These are phyloP conservation scores for Pachyrhizus erosus DNA, from an alignment of 306 rosid species.

Conservation along the genomic window DNA sequence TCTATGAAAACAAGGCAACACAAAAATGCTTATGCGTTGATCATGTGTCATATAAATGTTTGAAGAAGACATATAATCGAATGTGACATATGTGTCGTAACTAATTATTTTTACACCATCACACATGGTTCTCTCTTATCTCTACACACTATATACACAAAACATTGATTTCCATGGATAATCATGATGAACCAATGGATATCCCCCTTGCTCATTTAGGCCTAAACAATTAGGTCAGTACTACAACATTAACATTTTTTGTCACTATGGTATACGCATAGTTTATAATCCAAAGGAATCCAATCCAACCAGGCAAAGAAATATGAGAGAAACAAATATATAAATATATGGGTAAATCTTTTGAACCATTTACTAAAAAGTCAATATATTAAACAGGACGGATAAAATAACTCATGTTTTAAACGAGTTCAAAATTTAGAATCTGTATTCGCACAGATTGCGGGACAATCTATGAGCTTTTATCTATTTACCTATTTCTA, in stretches of 20 bases:
- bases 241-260: not conserved
- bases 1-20: not conserved
- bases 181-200: slow-evolving; percentile 6
- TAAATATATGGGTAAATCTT: too few relatives aligned
- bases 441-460: too few relatives aligned
- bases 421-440: too few relatives aligned
- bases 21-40: not conserved
- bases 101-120: not conserved
- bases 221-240: not conserved
- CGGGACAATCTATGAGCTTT: too few relatives aligned
- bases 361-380: too few relatives aligned
- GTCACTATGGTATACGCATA: not conserved
- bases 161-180: not conserved
- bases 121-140: slow-evolving; percentile 12
- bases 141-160: not conserved
- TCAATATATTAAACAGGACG: too few relatives aligned
- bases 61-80: slow-evolving; percentile 29
- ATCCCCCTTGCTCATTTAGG: not conserved
- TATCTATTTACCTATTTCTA: too few relatives aligned
- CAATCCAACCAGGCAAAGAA: too few relatives aligned
- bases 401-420: too few relatives aligned
- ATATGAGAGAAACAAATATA: too few relatives aligned
- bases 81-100: not conserved
- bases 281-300: not conserved
- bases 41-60: not conserved